Evolutionary conservation across 1,139 yeast genomes (phyloP).

Genomic region (Saccharomyces pastorianus): DNA sequence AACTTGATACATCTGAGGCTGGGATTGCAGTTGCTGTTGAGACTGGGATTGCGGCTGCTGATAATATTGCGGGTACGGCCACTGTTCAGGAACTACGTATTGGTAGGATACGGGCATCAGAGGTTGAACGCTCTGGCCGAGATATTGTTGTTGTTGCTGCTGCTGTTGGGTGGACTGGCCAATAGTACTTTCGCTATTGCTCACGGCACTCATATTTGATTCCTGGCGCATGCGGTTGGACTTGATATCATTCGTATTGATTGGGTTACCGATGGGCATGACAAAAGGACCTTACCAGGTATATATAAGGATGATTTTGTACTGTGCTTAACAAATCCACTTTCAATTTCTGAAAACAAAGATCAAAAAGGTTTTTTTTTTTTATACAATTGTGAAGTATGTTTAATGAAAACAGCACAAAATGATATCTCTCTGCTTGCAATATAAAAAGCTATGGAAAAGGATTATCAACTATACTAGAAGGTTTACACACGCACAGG

Average conservation of each 20-base stretch:
- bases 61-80: constrained; percentile 17
- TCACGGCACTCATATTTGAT: not conserved
- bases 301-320: not conserved
- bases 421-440: not conserved
- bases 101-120: not conserved
- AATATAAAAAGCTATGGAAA: not conserved
- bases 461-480: not conserved
- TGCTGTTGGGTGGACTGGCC: constrained; percentile 3
- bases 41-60: constrained; percentile 8
- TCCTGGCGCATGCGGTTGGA: not conserved
- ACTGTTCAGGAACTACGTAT: constrained; percentile 4
- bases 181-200: constrained; percentile 1
- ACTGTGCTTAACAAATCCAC: not conserved
- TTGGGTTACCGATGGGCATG: not conserved
- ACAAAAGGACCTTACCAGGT: not conserved
- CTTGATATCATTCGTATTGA: not conserved
- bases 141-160: constrained; percentile 4
- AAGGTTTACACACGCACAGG: not conserved
- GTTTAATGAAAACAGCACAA: not conserved
- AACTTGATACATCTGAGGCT: not conserved
- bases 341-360: constrained; percentile 2
- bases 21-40: constrained; percentile 3
- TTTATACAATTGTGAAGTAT: not conserved
- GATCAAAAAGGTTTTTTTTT: not conserved
- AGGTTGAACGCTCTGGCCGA: constrained; percentile 7